Conservation (phyloP, 1,139 yeast species). For the Lizanozyma gosingica region DNA sequence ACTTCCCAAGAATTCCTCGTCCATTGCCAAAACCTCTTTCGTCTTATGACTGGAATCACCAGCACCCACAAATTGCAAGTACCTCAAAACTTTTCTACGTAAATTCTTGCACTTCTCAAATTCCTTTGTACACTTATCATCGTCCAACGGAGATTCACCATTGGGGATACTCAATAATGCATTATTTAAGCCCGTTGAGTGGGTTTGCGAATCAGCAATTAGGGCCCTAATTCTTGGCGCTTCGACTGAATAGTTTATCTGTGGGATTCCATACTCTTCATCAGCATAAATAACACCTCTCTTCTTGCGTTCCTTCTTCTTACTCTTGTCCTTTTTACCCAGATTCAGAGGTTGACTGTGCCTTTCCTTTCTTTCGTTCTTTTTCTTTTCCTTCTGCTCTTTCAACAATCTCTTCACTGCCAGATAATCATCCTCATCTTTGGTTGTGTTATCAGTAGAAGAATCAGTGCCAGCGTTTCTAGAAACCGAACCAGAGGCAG, state of each 20-base stretch:
- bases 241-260: conserved; percentile 36
- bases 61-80: conserved; percentile 40
- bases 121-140: conserved; percentile 17
- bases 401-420: neutral
- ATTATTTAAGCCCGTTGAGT: conserved; percentile 28
- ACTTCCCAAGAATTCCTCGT: conserved; percentile 39
- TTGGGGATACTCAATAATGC: conserved; percentile 21
- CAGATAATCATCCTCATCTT: neutral
- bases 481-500: neutral
- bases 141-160: conserved; percentile 25
- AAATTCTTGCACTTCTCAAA: conserved; percentile 33
- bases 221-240: conserved; percentile 34
- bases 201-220: conserved; percentile 33
- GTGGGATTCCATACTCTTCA: conserved; percentile 32
- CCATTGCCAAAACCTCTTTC: conserved; percentile 23
- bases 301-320: conserved; percentile 13
- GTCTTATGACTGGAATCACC: conserved; percentile 27
- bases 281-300: conserved; percentile 29
- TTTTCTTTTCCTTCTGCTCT: conserved; percentile 3
- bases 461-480: too few relatives aligned
- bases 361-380: conserved; percentile 5
- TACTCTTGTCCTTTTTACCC: conserved; percentile 8
- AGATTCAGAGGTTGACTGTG: neutral
- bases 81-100: conserved; percentile 33
- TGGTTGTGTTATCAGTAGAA: neutral